These are phyloP conservation scores for Cyclospora cayetanensis DNA, from an alignment of 169 alveolate genomes.

Conservation along the genomic window DNA sequence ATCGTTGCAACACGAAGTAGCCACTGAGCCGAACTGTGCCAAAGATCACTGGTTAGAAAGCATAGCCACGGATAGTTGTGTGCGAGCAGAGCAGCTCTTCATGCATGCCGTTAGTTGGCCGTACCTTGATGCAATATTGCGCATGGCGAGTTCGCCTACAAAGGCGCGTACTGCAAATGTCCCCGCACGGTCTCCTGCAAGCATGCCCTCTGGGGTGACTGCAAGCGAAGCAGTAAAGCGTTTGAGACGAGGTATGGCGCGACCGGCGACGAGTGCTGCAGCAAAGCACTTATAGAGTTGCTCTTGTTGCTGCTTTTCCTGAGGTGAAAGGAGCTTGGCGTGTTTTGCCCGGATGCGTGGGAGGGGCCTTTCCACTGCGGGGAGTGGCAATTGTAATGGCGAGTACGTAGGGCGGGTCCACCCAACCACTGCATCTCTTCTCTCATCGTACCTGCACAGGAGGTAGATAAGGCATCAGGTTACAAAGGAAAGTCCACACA, in stretches of 20 bases:
- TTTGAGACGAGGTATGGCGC: background rate
- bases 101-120: background rate
- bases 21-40: too few species aligned
- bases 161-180: constrained; percentile 59
- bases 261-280: constrained; percentile 48
- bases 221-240: constrained; percentile 3
- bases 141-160: constrained; percentile 34
- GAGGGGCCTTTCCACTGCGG: constrained; percentile 62
- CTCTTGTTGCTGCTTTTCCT: constrained; percentile 48
- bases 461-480: background rate
- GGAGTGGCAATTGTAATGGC: constrained; percentile 58
- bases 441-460: constrained; percentile 21
- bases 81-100: background rate
- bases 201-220: constrained; percentile 46
- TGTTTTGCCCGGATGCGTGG: background rate
- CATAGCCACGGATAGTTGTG: background rate
- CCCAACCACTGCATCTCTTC: constrained; percentile 65
- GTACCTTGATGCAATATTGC: constrained; percentile 36
- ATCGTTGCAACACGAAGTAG: too few species aligned
- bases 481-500: background rate
- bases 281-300: constrained; percentile 43
- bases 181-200: constrained; percentile 34
- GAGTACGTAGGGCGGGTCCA: constrained; percentile 52
- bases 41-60: too few species aligned
- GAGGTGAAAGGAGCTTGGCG: background rate